phyloP scores from a whole-genome alignment of 2,329 filamentous ascomycete species.

The Myriosclerotinia scirpicola region DNA sequence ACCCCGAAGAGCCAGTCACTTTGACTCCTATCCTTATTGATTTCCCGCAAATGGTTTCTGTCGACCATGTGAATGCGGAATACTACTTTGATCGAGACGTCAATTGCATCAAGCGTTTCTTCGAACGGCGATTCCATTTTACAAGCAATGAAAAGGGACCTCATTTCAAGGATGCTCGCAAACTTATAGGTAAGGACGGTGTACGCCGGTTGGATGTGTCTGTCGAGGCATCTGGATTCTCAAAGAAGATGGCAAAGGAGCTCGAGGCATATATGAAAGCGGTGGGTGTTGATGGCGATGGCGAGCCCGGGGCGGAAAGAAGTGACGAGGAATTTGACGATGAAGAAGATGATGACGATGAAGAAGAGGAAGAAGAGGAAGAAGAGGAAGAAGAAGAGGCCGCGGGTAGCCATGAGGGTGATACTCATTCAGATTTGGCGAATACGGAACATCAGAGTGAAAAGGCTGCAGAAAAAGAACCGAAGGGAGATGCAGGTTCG shows the following conservation, averaged over 20 bases:
- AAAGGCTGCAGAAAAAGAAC: background rate
- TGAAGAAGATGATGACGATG: constrained; percentile 39
- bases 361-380: constrained; percentile 40
- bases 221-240: constrained; percentile 91
- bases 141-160: constrained; percentile 78
- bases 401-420: background rate
- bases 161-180: constrained; percentile 80
- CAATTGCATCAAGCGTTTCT: constrained; percentile 92
- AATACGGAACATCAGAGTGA: background rate
- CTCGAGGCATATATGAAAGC: constrained; percentile 86
- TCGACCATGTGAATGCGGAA: constrained; percentile 89
- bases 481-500: background rate
- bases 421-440: background rate
- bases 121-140: constrained; percentile 86
- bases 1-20: constrained; percentile 49
- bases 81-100: constrained; percentile 98
- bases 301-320: constrained; percentile 37
- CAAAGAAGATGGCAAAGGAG: constrained; percentile 94
- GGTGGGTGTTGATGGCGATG: constrained; percentile 54
- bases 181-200: constrained; percentile 64
- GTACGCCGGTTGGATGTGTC: constrained; percentile 76
- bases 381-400: constrained; percentile 38
- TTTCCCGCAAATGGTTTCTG: constrained; percentile 97
- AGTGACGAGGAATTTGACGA: constrained; percentile 45
- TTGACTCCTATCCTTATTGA: constrained; percentile 88